Evolutionary conservation across 202 grass and related monocot genomes (phyloP).

Genomic region (Schoenoplectus tabernaemontani): DNA sequence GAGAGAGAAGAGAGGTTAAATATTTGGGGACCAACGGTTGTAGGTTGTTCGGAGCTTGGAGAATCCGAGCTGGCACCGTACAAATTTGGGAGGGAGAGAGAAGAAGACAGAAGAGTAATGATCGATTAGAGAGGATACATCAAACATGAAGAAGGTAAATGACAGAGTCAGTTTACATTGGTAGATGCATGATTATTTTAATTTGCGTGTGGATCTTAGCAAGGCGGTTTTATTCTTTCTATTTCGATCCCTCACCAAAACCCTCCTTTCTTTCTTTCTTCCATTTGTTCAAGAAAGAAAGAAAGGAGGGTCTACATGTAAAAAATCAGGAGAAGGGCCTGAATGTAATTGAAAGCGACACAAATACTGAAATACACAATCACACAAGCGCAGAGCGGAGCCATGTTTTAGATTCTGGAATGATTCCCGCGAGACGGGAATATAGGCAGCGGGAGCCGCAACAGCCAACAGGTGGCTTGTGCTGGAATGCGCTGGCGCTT

Average conservation of each 20-base stretch:
- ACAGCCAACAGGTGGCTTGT: background rate
- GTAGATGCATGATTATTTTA: background rate
- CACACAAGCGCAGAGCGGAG: too few species aligned
- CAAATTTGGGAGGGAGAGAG: background rate
- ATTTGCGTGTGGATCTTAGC: background rate
- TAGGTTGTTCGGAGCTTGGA: background rate
- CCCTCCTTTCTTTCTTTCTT: too few species aligned
- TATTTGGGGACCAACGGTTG: slow-evolving; percentile 12
- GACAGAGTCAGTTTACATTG: too few species aligned
- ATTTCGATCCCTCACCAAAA: background rate
- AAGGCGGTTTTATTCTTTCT: background rate
- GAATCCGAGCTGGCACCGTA: slow-evolving; percentile 34
- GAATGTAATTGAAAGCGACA: background rate
- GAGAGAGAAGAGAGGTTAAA: slow-evolving; percentile 19
- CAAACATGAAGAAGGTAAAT: background rate
- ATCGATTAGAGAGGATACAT: background rate
- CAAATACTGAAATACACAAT: too few species aligned
- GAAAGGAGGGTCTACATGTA: too few species aligned
- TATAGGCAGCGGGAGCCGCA: background rate
- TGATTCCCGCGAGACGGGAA: background rate
- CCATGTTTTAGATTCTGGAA: slow-evolving; percentile 10
- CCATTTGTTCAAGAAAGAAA: background rate
- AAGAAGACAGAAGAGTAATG: background rate
- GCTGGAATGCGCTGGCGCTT: background rate
- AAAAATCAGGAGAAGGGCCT: background rate